These are phyloP conservation scores for Tuber magnatum DNA, from an alignment of 495 filamentous ascomycete genomes.

Conservation along the genomic window DNA sequence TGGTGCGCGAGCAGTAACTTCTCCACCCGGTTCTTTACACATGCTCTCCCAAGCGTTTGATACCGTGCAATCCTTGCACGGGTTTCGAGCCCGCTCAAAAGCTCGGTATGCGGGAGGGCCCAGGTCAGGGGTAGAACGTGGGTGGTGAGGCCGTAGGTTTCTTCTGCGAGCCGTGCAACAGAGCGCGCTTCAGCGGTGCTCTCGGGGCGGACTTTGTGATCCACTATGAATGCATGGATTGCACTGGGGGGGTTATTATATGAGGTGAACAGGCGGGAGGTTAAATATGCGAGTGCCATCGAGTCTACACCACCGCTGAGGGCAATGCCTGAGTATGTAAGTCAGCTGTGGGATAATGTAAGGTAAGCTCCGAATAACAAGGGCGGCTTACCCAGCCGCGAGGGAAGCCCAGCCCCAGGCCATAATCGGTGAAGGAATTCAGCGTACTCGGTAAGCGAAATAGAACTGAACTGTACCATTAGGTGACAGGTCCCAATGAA, in stretches of 20 bases:
- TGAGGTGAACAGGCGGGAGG: slow-evolving; percentile 45
- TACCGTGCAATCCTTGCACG: slow-evolving; percentile 70
- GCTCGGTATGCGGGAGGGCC: slow-evolving; percentile 43
- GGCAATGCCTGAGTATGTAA: slow-evolving; percentile 58
- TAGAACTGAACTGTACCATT: slow-evolving; percentile 33
- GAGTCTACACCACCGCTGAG: slow-evolving; percentile 93
- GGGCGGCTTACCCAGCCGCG: background rate
- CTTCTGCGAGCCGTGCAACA: slow-evolving; percentile 51
- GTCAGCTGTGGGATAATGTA: background rate
- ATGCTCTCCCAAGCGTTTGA: slow-evolving; percentile 58
- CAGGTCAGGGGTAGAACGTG: slow-evolving; percentile 43
- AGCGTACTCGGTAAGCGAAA: slow-evolving; percentile 50
- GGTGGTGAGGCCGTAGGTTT: slow-evolving; percentile 17
- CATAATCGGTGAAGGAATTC: slow-evolving; percentile 50
- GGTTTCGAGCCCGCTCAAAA: slow-evolving; percentile 61
- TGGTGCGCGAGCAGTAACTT: slow-evolving; percentile 79
- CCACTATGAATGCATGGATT: slow-evolving; percentile 64
- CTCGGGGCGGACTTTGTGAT: slow-evolving; percentile 65
- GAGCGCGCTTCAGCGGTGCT: slow-evolving; percentile 60
- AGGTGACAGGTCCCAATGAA: background rate
- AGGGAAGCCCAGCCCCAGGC: slow-evolving; percentile 42
- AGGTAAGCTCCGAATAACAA: background rate
- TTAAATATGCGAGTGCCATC: slow-evolving; percentile 84
- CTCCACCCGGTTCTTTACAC: slow-evolving; percentile 46
- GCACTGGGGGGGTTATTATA: slow-evolving; percentile 41